Base-by-base conservation (phyloP, 352 stramenopile genomes). In the Phytopythium delawarense region DNA sequence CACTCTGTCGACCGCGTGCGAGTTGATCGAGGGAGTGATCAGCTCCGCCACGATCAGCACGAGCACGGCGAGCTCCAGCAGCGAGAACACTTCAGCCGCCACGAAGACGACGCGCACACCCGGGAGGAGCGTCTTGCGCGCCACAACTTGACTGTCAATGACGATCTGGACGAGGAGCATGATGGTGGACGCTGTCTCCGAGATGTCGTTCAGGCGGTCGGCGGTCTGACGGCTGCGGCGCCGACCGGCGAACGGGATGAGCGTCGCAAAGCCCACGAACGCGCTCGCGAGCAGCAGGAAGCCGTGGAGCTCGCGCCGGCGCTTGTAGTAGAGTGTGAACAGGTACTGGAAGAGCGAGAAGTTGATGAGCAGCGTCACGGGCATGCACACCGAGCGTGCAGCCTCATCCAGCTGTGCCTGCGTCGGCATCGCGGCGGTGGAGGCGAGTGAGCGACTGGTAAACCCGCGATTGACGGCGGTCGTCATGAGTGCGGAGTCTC, bases 121-220 rank as follows among this genome's bases (percentile, higher is more conserved):
- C 0, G 70, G 49, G 15, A 81, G 45, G 39, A 66, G 69, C 39
- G 77, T 59, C 45, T 69, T 68, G 16, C 52, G 34, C 18, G 52
- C 58, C 20, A 77, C 61, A 23, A 57, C 68, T 16, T 57, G 55
- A 8, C 67, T 64, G 21, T 79, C 67, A 8, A 78, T 66, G 0
- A 69, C 71, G 62, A 81, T 78, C 51, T 79, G 74, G 4, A 78
- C 69, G 4, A 76, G 64, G 53, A 82, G 78, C 13, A 62, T 74
- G 15, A 76, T 25, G 25, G 69, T 57, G 1, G 70, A 67, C 13
- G 64, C 67, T 28, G 70, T 63, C 64, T 78, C 70, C n/a, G 70
- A 81, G 13, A 78, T 65, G 32, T 76, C 60, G 57, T 78, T 78
- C 20, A 79, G 44, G 23, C 1, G 25, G 3, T 30, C 3, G 25